Base-by-base conservation (phyloP, 2,329 filamentous ascomycete genomes). In the Diaporthe citrichinensis region DNA sequence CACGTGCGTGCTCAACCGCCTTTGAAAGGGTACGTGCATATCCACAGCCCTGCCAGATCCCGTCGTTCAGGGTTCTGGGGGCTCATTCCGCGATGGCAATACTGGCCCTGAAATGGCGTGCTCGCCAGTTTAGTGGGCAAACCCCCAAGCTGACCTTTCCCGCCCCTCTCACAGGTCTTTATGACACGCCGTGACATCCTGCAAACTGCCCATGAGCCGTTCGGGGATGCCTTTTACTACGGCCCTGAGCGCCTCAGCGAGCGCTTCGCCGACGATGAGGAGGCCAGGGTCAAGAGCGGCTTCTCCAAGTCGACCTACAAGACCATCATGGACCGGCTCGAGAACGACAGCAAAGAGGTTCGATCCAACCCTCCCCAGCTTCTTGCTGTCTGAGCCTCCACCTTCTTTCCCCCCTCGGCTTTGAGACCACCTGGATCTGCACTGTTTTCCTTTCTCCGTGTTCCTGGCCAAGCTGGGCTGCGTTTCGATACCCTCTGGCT, bases 211-310 rank as follows among this genome's bases (percentile, higher is more conserved):
- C 97, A 98, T 84, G 97, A 99, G 87, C 97, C 97, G 7, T 98
- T 98, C 85, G 96, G 96, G 72, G 97, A 98, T 85, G 94, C 96
- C 77, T 98, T 96, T 83, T 98, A 98, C 87, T 98, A 94, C 82
- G 96, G 97, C 71, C 96, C 96, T 9, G 97, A 99, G 86, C 91
- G 95, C 79, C 89, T 98, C 79, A 93, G 94, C 81, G 87, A 90
- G 71, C 92, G 97, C 80, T 99, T 95, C 82, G 92, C 93, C 81
- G 83, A 93, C 59, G 94, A 98, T 78, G 84, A 84, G 71, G 84
- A 85, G 55, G 84, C 85, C 46, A 87, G 92, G 75, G 80, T 87
- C 74, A 85, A 89, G 80, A 94, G 91, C 78, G 94, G 94, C 72
- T 95, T 94, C 80, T 85, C 88, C 58, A 83, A 92, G 68, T 92